These are phyloP conservation scores for Marsdenia floribunda DNA, from an alignment of 257 asterid species.

Conservation along the genomic window DNA sequence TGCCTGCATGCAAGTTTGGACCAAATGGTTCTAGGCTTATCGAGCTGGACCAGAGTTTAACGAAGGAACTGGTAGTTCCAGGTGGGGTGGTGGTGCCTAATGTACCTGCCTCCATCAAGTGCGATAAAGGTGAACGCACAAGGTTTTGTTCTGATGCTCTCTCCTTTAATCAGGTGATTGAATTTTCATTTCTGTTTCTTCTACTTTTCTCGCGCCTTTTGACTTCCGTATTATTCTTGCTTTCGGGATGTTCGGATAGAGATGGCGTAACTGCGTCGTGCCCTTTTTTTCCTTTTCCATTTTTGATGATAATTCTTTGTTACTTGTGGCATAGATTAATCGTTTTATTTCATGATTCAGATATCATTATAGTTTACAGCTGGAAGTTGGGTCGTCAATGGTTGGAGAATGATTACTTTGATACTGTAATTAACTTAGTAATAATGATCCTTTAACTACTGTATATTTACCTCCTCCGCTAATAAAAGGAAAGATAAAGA, in stretches of 20 bases:
- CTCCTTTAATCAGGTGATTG: constrained; percentile 63
- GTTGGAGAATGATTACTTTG: neutral
- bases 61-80: constrained; percentile 61
- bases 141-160: constrained; percentile 88
- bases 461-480: neutral
- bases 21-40: constrained; percentile 59
- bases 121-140: constrained; percentile 95
- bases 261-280: neutral
- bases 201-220: too few species aligned
- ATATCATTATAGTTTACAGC: neutral
- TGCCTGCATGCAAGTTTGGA: constrained; percentile 76
- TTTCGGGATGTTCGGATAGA: neutral
- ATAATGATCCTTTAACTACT: neutral
- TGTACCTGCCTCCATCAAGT: constrained; percentile 68
- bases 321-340: neutral
- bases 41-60: constrained; percentile 49
- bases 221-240: neutral
- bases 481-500: neutral
- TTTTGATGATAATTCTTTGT: neutral
- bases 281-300: neutral
- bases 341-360: neutral
- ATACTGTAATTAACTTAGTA: neutral
- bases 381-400: neutral
- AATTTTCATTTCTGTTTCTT: neutral
- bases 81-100: constrained; percentile 64